These are phyloP conservation scores for Debaryomyces maramus DNA, from an alignment of 805 yeast species.

Conservation along the genomic window DNA sequence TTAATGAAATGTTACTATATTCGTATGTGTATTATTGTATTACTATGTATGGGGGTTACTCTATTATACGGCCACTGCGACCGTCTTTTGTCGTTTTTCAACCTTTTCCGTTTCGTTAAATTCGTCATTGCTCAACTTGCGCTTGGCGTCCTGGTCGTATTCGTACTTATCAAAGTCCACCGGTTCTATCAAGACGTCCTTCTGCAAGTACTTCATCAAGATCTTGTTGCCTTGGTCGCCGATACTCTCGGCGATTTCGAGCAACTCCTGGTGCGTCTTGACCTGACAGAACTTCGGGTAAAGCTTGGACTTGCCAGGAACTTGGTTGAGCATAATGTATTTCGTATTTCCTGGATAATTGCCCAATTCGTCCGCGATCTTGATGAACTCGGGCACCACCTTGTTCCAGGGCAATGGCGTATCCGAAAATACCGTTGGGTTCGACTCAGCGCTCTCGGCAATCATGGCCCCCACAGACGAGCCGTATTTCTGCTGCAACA, in stretches of 20 bases:
- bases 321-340: slow-evolving; percentile 72
- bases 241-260: slow-evolving; percentile 29
- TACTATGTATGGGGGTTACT: slow-evolving; percentile 3
- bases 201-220: slow-evolving; percentile 31
- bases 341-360: slow-evolving; percentile 76
- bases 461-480: slow-evolving; percentile 84
- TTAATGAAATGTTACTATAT: background rate
- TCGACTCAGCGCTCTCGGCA: slow-evolving; percentile 85
- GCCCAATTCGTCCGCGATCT: slow-evolving; percentile 53
- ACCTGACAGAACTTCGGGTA: slow-evolving; percentile 58
- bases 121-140: slow-evolving; percentile 5
- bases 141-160: slow-evolving; percentile 1
- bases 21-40: slow-evolving; percentile 2
- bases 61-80: slow-evolving; percentile 4
- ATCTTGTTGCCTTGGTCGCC: slow-evolving; percentile 40
- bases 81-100: slow-evolving; percentile 2
- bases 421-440: slow-evolving; percentile 71
- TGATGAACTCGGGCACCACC: slow-evolving; percentile 55
- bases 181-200: slow-evolving; percentile 22
- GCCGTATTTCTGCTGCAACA: slow-evolving; percentile 51
- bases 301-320: slow-evolving; percentile 70
- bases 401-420: slow-evolving; percentile 53
- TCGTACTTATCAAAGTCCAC: slow-evolving; percentile 13
- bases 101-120: slow-evolving; percentile 1
- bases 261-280: slow-evolving; percentile 55